phyloP scores from a whole-genome alignment of 148 eudicot species.

The Heliamphora exappendiculata region DNA sequence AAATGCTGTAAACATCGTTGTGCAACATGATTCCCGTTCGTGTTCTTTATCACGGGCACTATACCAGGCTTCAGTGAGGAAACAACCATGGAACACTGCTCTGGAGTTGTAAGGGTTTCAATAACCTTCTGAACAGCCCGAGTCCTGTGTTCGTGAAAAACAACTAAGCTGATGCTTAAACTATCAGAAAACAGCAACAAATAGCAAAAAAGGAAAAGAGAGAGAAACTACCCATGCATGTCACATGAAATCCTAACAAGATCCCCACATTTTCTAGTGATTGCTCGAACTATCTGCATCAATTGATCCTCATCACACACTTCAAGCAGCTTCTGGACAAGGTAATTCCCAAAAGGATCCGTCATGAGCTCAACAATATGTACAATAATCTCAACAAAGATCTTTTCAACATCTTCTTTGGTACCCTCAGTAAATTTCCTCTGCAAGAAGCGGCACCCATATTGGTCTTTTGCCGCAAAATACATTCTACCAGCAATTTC shows the following conservation, averaged over 20 bases:
- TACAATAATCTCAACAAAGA: slow-evolving; percentile 26
- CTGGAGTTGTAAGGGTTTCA: slow-evolving; percentile 32
- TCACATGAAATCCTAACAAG: slow-evolving; percentile 34
- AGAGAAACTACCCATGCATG: slow-evolving; percentile 28
- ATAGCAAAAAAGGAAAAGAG: background rate
- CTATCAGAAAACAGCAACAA: background rate
- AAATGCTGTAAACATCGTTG: slow-evolving; percentile 32
- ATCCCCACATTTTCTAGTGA: slow-evolving; percentile 27
- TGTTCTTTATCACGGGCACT: slow-evolving; percentile 30
- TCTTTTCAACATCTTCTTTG: slow-evolving; percentile 24
- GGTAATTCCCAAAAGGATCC: slow-evolving; percentile 37
- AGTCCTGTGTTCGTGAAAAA: slow-evolving; percentile 20
- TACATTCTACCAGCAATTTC: slow-evolving; percentile 28
- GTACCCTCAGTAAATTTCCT: slow-evolving; percentile 30
- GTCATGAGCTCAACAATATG: slow-evolving; percentile 38
- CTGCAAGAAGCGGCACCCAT: slow-evolving; percentile 38
- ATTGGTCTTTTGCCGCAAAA: slow-evolving; percentile 32
- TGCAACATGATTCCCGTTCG: slow-evolving; percentile 37
- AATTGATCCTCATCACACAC: slow-evolving; percentile 30
- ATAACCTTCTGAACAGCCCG: slow-evolving; percentile 37
- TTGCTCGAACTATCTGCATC: slow-evolving; percentile 28
- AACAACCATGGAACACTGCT: slow-evolving; percentile 31
- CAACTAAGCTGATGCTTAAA: slow-evolving; percentile 1
- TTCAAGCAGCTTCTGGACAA: slow-evolving; percentile 36
- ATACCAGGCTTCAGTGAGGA: slow-evolving; percentile 37